Base-by-base conservation (phyloP, 2,329 filamentous ascomycete species). In the Aotearoamyces nothofagi region DNA sequence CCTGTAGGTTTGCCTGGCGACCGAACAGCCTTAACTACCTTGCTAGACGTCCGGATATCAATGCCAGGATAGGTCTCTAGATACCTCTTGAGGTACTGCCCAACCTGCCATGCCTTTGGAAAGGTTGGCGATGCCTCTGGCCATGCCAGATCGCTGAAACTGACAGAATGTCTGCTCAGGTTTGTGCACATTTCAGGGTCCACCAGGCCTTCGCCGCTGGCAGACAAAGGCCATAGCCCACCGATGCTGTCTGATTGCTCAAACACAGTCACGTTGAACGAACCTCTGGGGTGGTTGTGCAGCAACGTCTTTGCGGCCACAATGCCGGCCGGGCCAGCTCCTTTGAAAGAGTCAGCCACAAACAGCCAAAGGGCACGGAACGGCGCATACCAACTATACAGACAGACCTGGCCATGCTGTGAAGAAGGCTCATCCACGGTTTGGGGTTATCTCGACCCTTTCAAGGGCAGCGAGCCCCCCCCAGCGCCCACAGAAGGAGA, bases 61-160 rank as follows among this genome's bases (percentile, higher is more conserved):
- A 41, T 42, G 5, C 33, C 35, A 5, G 29, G 28, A 46, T 80
- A 82, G 24, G 54, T 60, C 19, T 66, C 50, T 4, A 59, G 42
- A 46, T 90, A 92, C 17, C 37, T 27, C 37, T 74, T 58, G 5
- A 90, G 57, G 46, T 92, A 92, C 14, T 56, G 57, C 1, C 80
- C 79, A 4, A 87, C 69, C 53, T 82, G 71, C 70, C 77, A 82
- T 0, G 80, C 82, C 20, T 63, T 70, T 1, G 82, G 82, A 26
- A 90, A 74, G 49, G 77, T 62, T 1, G 76, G 71, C 1, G 59
- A 53, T 4, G 51, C 52, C 4, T 60, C 54, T 3, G 65, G 59
- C 81, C 81, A 92, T 5, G 78, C 66, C 14, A 82, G 50, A 46
- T 87, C 82, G 38, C 68, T 72, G 42, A 76, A 76, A 41, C 69